Evolutionary conservation across 495 filamentous ascomycete genomes (phyloP).

Genomic region (Hypoxylon crocopeplum): DNA sequence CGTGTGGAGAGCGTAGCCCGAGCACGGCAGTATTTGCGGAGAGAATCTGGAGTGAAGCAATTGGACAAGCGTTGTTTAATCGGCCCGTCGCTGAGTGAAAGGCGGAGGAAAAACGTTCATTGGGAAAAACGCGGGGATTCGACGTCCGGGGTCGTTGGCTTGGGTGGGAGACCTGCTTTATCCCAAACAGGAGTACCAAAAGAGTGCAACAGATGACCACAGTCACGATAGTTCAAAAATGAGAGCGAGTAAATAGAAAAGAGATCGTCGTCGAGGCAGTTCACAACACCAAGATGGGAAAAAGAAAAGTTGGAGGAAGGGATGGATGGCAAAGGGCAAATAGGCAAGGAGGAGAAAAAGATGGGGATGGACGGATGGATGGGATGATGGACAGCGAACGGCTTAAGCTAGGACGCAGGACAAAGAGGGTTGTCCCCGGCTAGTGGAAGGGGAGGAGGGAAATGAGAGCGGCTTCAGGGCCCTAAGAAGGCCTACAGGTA

Average conservation of each 20-base stretch:
- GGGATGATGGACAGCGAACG: slow-evolving; percentile 20
- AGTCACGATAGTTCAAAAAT: slow-evolving; percentile 22
- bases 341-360: slow-evolving; percentile 25
- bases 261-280: slow-evolving; percentile 25
- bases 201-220: slow-evolving; percentile 18
- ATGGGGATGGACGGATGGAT: slow-evolving; percentile 30
- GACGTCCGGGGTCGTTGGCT: slow-evolving; percentile 30
- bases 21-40: slow-evolving; percentile 35
- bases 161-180: slow-evolving; percentile 12
- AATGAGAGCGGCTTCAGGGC: slow-evolving; percentile 34
- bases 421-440: slow-evolving; percentile 22
- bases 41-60: slow-evolving; percentile 39
- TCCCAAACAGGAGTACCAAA: neutral
- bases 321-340: slow-evolving; percentile 12
- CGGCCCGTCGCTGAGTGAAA: slow-evolving; percentile 43
- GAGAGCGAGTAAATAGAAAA: slow-evolving; percentile 11
- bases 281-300: slow-evolving; percentile 16
- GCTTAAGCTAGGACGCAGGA: slow-evolving; percentile 12
- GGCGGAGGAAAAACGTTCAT: slow-evolving; percentile 44
- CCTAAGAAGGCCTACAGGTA: slow-evolving; percentile 20
- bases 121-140: slow-evolving; percentile 44
- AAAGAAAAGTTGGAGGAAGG: slow-evolving; percentile 10
- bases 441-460: slow-evolving; percentile 28
- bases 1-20: slow-evolving; percentile 12
- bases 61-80: slow-evolving; percentile 41